Base-by-base conservation (phyloP, 1,284 basidiomycete genomes). In the Fistulinella staudtii region DNA sequence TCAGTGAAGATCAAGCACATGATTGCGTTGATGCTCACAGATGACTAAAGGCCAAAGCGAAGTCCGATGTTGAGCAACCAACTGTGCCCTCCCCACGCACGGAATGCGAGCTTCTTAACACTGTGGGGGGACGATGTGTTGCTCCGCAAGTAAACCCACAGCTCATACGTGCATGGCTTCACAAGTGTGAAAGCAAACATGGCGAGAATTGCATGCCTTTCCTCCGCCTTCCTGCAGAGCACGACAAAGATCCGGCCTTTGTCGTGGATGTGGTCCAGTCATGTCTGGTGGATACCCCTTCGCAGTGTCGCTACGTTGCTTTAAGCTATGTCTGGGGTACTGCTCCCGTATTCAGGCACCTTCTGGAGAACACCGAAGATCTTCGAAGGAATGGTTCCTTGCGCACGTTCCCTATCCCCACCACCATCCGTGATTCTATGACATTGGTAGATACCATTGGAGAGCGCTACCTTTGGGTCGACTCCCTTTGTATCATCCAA, bases 401-500 rank as follows among this genome's bases (percentile, higher is more conserved):
- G 5, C 21, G 10, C 5, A 50, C 37, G 4, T 35, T 50, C 8
- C 43, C 39, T 9, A 44, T 58, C 18, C 50, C 53, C 13, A 22
- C 46, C n/a, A 57, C 55, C 2, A 61, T 57, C 20, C 41, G 35
- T 30, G 57, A 57, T 39, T 43, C 56, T 8, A 58, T 58, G 1
- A 37, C 39, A 3, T 35, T 60, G 5, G 50, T 58, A 1, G 38
- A 17, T 8, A 33, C 25, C n/a, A 54, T 58, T 6, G 53, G 51
- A 36, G 57, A 60, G 30, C 53, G 50, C 14, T 60, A 60, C 21
- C 31, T 57, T 4, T 57, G 56, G 55, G 46, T 60, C 10, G 58
- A 60, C 22, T 53, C 55, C 5, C 4, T 57, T 8, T 60, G 56
- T 21, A 60, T 60, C 42, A 43, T 44, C 18, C 55, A 61, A 20